A percentile compares a stretch with the other conserved stretches of the same genome.
phyloP scores from a whole-genome alignment of 2,329 filamentous ascomycete species.

The Fusarium liriodendri region DNA sequence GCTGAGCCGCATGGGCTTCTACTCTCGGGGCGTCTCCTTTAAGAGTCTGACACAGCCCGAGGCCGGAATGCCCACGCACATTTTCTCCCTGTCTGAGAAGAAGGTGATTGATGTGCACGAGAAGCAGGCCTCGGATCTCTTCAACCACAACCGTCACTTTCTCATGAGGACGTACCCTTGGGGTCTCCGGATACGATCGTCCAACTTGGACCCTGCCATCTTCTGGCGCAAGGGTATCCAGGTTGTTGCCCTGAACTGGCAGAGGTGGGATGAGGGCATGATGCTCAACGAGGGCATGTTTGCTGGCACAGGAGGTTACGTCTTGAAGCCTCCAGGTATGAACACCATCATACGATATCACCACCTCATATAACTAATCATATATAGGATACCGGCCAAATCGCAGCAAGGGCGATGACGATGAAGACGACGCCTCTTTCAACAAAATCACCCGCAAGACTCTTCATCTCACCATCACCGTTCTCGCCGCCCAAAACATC shows the following conservation, averaged over 20 bases:
- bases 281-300: constrained; percentile 98
- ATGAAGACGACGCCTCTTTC: constrained; percentile 33
- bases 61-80: constrained; percentile 71
- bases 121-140: constrained; percentile 65
- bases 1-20: constrained; percentile 82
- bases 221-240: constrained; percentile 93
- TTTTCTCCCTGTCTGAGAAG: constrained; percentile 75
- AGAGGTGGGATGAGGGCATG: constrained; percentile 89
- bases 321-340: constrained; percentile 81
- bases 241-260: constrained; percentile 94
- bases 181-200: constrained; percentile 82
- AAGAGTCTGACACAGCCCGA: constrained; percentile 80
- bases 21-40: constrained; percentile 86
- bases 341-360: neutral
- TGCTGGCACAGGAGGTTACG: constrained; percentile 82
- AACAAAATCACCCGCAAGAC: constrained; percentile 62
- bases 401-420: constrained; percentile 3
- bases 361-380: neutral
- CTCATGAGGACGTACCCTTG: constrained; percentile 92
- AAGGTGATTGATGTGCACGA: constrained; percentile 71
- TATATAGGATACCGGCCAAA: constrained; percentile 48
- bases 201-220: constrained; percentile 84
- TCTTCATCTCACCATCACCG: constrained; percentile 76
- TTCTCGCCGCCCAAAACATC: constrained; percentile 82
- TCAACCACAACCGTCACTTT: constrained; percentile 83